Conservation (phyloP, 345 rosid species). For the Eutrema yunnanense region DNA sequence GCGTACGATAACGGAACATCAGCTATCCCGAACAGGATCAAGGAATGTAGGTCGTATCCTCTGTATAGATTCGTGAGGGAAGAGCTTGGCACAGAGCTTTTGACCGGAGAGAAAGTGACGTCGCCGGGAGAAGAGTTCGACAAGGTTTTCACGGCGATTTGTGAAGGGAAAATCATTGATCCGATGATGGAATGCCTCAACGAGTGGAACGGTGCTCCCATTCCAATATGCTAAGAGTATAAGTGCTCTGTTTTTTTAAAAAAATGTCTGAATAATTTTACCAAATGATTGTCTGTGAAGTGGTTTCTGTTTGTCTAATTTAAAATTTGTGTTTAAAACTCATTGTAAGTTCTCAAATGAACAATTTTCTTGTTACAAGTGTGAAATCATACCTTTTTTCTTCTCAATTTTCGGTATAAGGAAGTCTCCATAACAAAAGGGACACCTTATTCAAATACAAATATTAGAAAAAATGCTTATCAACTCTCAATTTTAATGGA, state of each 20-base stretch:
- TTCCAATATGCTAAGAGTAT: slow-evolving; percentile 40
- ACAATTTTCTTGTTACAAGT: slow-evolving; percentile 22
- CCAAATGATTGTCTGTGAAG: slow-evolving; percentile 18
- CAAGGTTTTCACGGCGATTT: slow-evolving; percentile 55
- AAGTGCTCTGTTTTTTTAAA: neutral
- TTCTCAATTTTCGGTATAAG: neutral
- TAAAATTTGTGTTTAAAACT: slow-evolving; percentile 11
- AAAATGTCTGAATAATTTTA: slow-evolving; percentile 16
- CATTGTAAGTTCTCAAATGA: slow-evolving; percentile 26
- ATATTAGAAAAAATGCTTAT: too few relatives aligned
- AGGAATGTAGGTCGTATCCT: slow-evolving; percentile 73
- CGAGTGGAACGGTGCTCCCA: slow-evolving; percentile 79
- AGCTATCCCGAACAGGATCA: slow-evolving; percentile 49
- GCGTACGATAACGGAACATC: slow-evolving; percentile 49
- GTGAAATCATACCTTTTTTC: slow-evolving; percentile 1
- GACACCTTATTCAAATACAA: too few relatives aligned
- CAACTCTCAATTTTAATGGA: too few relatives aligned
- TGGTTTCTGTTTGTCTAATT: slow-evolving; percentile 8
- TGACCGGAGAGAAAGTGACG: slow-evolving; percentile 56
- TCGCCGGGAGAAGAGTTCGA: slow-evolving; percentile 79
- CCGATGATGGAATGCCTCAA: slow-evolving; percentile 61
- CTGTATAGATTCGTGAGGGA: slow-evolving; percentile 60
- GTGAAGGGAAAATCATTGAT: slow-evolving; percentile 57
- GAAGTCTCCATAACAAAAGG: too few relatives aligned
- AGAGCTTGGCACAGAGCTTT: slow-evolving; percentile 43